These are phyloP conservation scores for Nymphaea colorata DNA, from an alignment of 164 flowering plant genomes.

Conservation along the genomic window DNA sequence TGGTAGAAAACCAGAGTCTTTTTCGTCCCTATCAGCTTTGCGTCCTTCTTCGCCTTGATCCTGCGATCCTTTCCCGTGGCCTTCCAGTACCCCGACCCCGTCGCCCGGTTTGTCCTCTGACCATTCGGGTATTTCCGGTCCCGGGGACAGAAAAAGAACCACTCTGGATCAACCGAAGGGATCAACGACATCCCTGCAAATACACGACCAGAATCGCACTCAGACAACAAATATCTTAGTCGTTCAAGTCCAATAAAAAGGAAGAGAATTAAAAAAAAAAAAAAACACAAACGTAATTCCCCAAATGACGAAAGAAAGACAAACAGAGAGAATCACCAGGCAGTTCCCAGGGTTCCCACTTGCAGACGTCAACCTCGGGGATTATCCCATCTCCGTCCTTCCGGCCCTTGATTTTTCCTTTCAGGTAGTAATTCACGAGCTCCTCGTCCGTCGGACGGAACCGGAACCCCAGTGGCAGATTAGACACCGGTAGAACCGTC, in stretches of 20 bases:
- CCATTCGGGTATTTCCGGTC: constrained; percentile 12
- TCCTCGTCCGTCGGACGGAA: constrained; percentile 64
- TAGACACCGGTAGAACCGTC: constrained; percentile 8
- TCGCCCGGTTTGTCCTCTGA: constrained; percentile 8
- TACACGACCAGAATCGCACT: background rate
- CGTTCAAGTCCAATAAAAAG: background rate
- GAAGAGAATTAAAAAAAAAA: background rate
- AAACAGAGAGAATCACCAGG: constrained; percentile 29
- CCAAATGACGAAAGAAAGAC: background rate
- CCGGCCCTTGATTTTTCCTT: constrained; percentile 36
- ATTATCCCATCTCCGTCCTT: constrained; percentile 27
- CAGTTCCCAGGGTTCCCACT: constrained; percentile 78
- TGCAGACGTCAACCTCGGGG: constrained; percentile 55
- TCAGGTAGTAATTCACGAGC: constrained; percentile 34
- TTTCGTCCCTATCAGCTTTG: constrained; percentile 7
- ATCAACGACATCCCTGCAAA: background rate
- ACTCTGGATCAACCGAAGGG: constrained; percentile 1
- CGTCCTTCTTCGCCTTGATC: constrained; percentile 4
- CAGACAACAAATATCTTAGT: background rate
- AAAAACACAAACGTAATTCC: background rate
- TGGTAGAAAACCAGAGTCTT: constrained; percentile 14
- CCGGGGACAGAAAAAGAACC: constrained; percentile 9
- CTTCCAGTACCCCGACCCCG: constrained; percentile 14
- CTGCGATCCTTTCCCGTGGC: constrained; percentile 10
- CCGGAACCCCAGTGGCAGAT: constrained; percentile 55